Evolutionary conservation across 2,329 filamentous ascomycete species (phyloP), one percentile per base, ranked within the genome.

Genomic region (Apiospora sp.): DNA sequence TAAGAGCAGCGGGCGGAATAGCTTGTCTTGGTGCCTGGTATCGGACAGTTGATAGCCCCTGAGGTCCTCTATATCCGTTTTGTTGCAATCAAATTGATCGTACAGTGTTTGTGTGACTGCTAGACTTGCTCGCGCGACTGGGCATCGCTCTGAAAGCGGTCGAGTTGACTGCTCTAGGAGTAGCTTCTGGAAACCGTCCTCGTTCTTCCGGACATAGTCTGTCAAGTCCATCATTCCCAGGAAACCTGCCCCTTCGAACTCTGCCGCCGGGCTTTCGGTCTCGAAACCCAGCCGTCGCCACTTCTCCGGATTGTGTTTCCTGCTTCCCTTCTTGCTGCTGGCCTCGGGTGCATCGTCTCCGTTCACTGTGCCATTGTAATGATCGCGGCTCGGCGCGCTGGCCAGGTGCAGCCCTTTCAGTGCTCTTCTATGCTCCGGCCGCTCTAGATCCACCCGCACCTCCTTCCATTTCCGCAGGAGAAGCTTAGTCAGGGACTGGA

Each of bases 171-270:
- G 96, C 82, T 99, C 96, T 48, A 98, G 86, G 22, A 99, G 84
- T 77, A 97, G 87, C 83, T 97, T 98, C 81, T 98, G 95, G 77
- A 97, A 98, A 14, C 91, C 91, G 80, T 98, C 95, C 81, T 98
- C 94, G 79, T 98, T 92, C 80, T 95, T 97, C 79, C 93, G 90
- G 68, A 98, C 94, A 81, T 94, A 99, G 82, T 98, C 95, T 2
- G 95, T 94, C 78, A 99, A 83, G 81, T 99, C 96, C 95, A 99
- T 98, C 90, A 99, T 94, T 41, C 96, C 96, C 71, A 99, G 83
- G 80, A 95, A 98, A 0, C 96, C 96, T 41, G 93, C 93, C 51
- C 90, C 86, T 27, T 94, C 92, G 79, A 99, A 98, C 77, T 99
- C 96, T 77, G 89, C 88, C 0, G 92, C 92, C 4, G 96, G 96